A percentile compares a stretch with the other conserved stretches of the same genome.
Conservation (phyloP, 2,329 filamentous ascomycete genomes). For the Setomelanomma holmii region DNA sequence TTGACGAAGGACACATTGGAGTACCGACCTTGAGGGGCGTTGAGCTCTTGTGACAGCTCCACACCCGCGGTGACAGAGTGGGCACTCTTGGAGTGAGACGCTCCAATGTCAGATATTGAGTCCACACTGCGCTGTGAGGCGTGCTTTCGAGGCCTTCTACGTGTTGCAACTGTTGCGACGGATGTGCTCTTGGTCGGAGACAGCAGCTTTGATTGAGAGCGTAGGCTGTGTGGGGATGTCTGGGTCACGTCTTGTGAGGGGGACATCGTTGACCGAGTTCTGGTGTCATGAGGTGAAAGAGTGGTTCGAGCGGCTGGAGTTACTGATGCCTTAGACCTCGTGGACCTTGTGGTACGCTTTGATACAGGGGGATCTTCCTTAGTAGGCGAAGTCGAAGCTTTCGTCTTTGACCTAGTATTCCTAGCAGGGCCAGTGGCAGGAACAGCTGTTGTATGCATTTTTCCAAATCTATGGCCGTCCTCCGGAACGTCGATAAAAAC, state of each 20-base stretch:
- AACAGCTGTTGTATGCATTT: constrained; percentile 26
- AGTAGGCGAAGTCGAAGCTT: constrained; percentile 27
- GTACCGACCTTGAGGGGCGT: constrained; percentile 28
- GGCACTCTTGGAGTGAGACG: constrained; percentile 12
- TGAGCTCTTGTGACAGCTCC: constrained; percentile 33
- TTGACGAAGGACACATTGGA: constrained; percentile 34
- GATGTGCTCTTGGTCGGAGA: constrained; percentile 24
- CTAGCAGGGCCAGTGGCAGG: constrained; percentile 34
- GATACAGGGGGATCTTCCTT: constrained; percentile 19
- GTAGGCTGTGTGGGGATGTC: constrained; percentile 37
- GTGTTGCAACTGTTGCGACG: not conserved
- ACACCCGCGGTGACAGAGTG: constrained; percentile 25
- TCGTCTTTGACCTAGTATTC: constrained; percentile 43
- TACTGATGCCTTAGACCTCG: constrained; percentile 22
- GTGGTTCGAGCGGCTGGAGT: constrained; percentile 20
- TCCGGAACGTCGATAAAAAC: constrained; percentile 25
- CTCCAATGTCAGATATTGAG: constrained; percentile 9
- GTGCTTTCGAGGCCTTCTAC: constrained; percentile 19
- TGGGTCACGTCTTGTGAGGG: constrained; percentile 22
- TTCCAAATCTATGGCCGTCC: constrained; percentile 28
- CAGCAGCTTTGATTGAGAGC: constrained; percentile 34
- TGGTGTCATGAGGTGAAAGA: constrained; percentile 26
- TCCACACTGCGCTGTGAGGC: constrained; percentile 16
- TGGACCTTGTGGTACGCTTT: constrained; percentile 24
- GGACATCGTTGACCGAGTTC: constrained; percentile 25